Evolutionary conservation across 2,329 filamentous ascomycete genomes (phyloP).

Genomic region (Blastomyces gilchristii): DNA sequence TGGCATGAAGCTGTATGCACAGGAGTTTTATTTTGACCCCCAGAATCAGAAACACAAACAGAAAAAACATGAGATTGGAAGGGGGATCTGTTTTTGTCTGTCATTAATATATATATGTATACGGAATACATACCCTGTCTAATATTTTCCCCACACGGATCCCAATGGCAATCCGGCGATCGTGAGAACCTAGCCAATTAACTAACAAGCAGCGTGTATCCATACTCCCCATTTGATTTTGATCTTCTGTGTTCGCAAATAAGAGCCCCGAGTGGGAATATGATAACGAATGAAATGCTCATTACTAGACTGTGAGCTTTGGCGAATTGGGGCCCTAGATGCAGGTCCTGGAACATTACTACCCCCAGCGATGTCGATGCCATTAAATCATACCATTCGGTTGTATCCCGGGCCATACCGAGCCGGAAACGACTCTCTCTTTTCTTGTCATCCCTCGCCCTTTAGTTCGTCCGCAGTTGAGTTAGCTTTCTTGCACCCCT

Average conservation of each 20-base stretch:
- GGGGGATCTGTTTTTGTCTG: too few species aligned
- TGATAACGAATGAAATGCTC: constrained; percentile 21
- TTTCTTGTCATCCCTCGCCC: not conserved
- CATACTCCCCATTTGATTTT: constrained; percentile 14
- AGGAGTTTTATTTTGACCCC: not conserved
- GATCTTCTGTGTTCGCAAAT: constrained; percentile 18
- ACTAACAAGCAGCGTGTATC: constrained; percentile 21
- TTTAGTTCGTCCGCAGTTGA: constrained; percentile 7
- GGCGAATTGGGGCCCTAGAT: constrained; percentile 13
- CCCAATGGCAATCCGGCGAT: constrained; percentile 23
- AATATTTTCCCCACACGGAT: constrained; percentile 22
- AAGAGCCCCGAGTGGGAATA: constrained; percentile 21
- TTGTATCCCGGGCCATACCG: not conserved
- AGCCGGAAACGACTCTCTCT: not conserved
- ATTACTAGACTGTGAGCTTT: constrained; percentile 22
- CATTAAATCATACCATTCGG: not conserved
- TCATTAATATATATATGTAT: too few species aligned
- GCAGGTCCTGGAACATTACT: constrained; percentile 14
- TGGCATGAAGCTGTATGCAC: constrained; percentile 15
- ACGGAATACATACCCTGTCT: constrained; percentile 13
- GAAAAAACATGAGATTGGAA: not conserved
- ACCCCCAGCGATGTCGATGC: not conserved
- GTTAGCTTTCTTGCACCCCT: constrained; percentile 8
- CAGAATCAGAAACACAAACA: not conserved
- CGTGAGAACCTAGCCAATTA: constrained; percentile 21